phyloP scores from a whole-genome alignment of 139 green algal genomes.

The Tetradesmus obliquus region DNA sequence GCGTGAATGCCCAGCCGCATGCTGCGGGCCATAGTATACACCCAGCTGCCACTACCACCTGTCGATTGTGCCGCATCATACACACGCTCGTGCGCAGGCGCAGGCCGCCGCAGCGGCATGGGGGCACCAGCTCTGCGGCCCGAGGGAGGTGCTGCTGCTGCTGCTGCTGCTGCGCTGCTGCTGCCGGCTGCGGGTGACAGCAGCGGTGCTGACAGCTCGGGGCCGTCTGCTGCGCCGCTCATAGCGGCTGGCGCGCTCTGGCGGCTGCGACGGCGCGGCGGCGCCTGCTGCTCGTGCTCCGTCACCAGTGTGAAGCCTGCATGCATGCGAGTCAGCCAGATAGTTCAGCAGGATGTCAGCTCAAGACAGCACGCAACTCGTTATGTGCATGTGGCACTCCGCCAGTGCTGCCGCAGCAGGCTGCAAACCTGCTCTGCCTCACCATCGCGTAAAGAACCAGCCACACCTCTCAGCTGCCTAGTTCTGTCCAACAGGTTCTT shows the following conservation, averaged over 20 bases:
- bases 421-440: too few species aligned
- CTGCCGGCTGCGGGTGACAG: not conserved
- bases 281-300: not conserved
- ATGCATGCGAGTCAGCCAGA: not conserved
- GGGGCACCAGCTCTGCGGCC: not conserved
- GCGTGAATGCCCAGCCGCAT: slow-evolving; percentile 69
- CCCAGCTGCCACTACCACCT: slow-evolving; percentile 21
- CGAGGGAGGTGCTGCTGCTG: not conserved
- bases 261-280: not conserved
- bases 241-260: not conserved
- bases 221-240: not conserved
- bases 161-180: not conserved
- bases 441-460: too few species aligned
- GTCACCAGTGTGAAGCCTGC: slow-evolving; percentile 4
- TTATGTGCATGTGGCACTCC: too few species aligned
- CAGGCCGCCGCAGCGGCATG: slow-evolving; percentile 14
- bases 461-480: too few species aligned
- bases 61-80: not conserved
- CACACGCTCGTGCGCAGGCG: not conserved
- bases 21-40: slow-evolving; percentile 58
- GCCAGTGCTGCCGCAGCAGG: too few species aligned
- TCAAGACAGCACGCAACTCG: too few species aligned
- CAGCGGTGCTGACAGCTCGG: not conserved
- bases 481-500: not conserved
- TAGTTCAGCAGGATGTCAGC: too few species aligned